A percentile compares a stretch with the other conserved stretches of the same genome.
Evolutionary conservation across 768 basidiomycete genomes (phyloP).

Genomic region (Phanerochaete carnosa): DNA sequence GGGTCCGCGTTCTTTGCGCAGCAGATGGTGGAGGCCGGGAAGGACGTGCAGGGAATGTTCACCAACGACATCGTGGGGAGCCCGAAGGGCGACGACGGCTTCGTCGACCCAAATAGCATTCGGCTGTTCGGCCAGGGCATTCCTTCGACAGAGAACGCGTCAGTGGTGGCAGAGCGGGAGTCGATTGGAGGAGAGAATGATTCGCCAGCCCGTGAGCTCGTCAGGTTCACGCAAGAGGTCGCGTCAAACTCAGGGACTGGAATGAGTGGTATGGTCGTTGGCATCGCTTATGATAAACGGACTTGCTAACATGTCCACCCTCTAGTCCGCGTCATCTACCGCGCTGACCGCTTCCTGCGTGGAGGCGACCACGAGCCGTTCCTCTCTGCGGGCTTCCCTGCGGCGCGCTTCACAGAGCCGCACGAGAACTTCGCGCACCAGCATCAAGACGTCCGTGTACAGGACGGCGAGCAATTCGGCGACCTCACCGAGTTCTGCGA

Average conservation of each 20-base stretch:
- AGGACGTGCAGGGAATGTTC: slow-evolving; percentile 54
- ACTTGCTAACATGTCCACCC: neutral
- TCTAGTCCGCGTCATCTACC: slow-evolving; percentile 47
- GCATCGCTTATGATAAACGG: neutral
- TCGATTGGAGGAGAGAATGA: slow-evolving; percentile 53
- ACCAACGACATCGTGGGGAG: slow-evolving; percentile 58
- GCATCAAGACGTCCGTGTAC: slow-evolving; percentile 52
- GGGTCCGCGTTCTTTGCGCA: slow-evolving; percentile 48
- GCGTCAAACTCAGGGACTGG: slow-evolving; percentile 43
- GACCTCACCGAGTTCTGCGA: slow-evolving; percentile 53
- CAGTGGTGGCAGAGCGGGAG: slow-evolving; percentile 32
- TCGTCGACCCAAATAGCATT: slow-evolving; percentile 43
- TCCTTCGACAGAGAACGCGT: slow-evolving; percentile 39
- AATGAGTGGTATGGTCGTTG: slow-evolving; percentile 42
- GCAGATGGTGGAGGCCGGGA: slow-evolving; percentile 36
- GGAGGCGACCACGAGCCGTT: slow-evolving; percentile 55
- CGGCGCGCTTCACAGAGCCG: slow-evolving; percentile 55
- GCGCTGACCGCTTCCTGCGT: slow-evolving; percentile 51
- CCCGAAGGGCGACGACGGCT: slow-evolving; percentile 45
- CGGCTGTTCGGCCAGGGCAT: slow-evolving; percentile 52
- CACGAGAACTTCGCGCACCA: slow-evolving; percentile 57
- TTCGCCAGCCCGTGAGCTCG: slow-evolving; percentile 47
- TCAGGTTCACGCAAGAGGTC: slow-evolving; percentile 50
- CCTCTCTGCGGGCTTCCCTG: slow-evolving; percentile 47
- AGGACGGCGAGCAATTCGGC: slow-evolving; percentile 50